Percentiles rank a stretch among this genome's conserved stretches.
phyloP scores from a whole-genome alignment of 2,329 filamentous ascomycete species.

The Emmonsiellopsis sp. region DNA sequence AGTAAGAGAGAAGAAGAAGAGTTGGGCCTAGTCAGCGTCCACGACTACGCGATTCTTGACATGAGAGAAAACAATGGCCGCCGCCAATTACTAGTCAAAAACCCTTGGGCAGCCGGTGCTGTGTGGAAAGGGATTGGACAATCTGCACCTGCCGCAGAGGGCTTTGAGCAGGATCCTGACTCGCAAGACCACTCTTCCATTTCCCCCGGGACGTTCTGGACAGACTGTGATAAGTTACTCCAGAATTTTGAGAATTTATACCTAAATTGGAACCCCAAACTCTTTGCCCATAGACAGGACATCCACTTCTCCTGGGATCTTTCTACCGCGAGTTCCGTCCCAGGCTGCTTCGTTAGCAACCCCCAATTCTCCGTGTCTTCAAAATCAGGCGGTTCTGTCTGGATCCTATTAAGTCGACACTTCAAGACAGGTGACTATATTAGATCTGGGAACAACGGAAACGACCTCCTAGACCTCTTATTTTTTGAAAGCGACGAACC shows the following conservation, averaged over 20 bases:
- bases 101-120: constrained; percentile 79
- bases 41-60: constrained; percentile 87
- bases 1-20: constrained; percentile 67
- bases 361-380: constrained; percentile 52
- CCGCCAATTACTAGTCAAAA: constrained; percentile 75
- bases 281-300: constrained; percentile 76
- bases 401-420: constrained; percentile 80
- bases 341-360: constrained; percentile 63
- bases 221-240: constrained; percentile 74
- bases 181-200: constrained; percentile 18
- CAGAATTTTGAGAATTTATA: constrained; percentile 95
- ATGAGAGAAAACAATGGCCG: constrained; percentile 56
- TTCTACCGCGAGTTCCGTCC: constrained; percentile 45
- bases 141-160: constrained; percentile 7
- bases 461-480: constrained; percentile 23
- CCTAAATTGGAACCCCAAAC: constrained; percentile 87
- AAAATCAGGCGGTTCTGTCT: constrained; percentile 54
- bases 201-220: constrained; percentile 80
- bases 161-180: constrained; percentile 8
- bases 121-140: constrained; percentile 22
- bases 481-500: constrained; percentile 45
- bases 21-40: constrained; percentile 75
- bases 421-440: constrained; percentile 60
- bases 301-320: constrained; percentile 81
- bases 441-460: constrained; percentile 4